These are phyloP conservation scores for Botrytis medusae DNA, from an alignment of 2,329 filamentous ascomycete species.

Conservation along the genomic window DNA sequence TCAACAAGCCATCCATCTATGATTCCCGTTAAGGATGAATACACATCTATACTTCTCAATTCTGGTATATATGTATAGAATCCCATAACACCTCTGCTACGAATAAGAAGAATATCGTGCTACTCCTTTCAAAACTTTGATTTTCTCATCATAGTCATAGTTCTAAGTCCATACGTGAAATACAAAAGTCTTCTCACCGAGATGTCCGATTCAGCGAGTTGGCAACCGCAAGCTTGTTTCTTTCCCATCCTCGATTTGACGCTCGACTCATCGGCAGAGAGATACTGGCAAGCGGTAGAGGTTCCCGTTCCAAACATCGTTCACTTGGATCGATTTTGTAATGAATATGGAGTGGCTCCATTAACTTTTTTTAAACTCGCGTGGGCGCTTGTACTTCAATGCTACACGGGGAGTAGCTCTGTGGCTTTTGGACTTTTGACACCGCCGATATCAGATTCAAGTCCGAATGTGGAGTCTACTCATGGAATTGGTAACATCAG, in stretches of 20 bases:
- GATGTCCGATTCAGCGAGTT: background rate
- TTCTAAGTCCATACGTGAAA: background rate
- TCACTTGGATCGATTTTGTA: slow-evolving; percentile 1
- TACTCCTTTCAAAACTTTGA: background rate
- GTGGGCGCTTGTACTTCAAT: slow-evolving; percentile 45
- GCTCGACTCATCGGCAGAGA: background rate
- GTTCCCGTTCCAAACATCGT: background rate
- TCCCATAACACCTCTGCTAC: background rate
- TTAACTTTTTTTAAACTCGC: slow-evolving; percentile 27
- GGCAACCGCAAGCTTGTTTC: slow-evolving; percentile 7
- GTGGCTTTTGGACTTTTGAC: slow-evolving; percentile 46
- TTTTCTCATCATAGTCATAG: background rate
- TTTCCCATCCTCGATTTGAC: slow-evolving; percentile 10
- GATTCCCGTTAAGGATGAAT: background rate
- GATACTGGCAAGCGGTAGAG: slow-evolving; percentile 13
- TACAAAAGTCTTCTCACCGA: no score
- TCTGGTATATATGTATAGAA: background rate
- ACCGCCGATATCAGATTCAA: slow-evolving; percentile 26
- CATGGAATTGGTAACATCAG: background rate
- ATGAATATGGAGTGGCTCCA: background rate
- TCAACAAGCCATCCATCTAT: background rate
- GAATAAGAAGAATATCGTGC: background rate
- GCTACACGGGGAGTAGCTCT: slow-evolving; percentile 40
- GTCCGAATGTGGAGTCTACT: background rate
- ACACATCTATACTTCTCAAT: background rate